phyloP scores from a whole-genome alignment of 257 asterid genomes.

The Solanum lignicaule region DNA sequence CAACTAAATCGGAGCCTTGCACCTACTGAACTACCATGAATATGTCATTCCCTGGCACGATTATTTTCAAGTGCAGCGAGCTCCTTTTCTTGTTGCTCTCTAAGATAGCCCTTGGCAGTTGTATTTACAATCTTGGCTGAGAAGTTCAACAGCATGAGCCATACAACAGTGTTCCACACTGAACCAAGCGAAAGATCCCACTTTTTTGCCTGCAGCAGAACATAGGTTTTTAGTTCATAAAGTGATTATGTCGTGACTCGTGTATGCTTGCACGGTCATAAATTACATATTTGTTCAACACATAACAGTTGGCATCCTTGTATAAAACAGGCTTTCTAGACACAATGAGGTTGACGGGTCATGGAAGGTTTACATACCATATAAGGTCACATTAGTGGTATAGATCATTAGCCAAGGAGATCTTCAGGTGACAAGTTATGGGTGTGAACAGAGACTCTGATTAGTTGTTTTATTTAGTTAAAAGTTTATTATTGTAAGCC shows the following conservation, averaged over 20 bases:
- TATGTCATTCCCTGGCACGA: not conserved
- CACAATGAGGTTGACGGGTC: not conserved
- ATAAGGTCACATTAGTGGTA: not conserved
- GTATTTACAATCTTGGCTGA: constrained; percentile 57
- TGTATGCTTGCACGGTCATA: not conserved
- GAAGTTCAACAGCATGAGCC: constrained; percentile 69
- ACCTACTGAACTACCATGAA: not conserved
- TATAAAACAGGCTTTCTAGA: not conserved
- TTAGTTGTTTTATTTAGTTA: not conserved
- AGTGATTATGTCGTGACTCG: not conserved
- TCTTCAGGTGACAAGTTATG: not conserved
- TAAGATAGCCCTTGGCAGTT: constrained; percentile 50
- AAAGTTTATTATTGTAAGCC: not conserved
- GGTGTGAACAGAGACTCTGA: not conserved
- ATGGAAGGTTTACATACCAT: not conserved
- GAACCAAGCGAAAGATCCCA: constrained; percentile 62
- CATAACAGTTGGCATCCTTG: not conserved
- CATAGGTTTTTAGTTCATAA: not conserved
- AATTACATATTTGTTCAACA: not conserved
- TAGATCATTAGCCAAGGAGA: not conserved
- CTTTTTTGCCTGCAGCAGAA: constrained; percentile 31
- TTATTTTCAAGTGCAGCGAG: constrained; percentile 36
- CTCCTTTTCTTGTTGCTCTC: constrained; percentile 52
- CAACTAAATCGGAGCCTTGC: not conserved
- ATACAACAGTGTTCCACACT: constrained; percentile 61